phyloP scores from a whole-genome alignment of 345 rosid species.

The Durio zibethinus region DNA sequence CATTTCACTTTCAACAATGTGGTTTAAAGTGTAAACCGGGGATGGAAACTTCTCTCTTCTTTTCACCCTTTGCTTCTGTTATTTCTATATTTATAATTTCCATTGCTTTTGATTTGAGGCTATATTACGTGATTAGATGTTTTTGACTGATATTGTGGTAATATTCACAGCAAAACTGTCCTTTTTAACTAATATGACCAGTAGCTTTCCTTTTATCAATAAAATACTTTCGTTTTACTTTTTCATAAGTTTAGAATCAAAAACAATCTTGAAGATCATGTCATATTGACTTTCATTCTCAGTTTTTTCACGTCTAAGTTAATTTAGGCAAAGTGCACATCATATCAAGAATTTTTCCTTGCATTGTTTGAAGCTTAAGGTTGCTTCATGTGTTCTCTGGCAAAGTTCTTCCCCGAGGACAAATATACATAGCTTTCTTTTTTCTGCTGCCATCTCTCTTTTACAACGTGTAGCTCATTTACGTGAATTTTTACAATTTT shows the following conservation, averaged over 20 bases:
- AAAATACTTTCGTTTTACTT: background rate
- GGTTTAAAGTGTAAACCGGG: background rate
- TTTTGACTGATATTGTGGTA: slow-evolving; percentile 1
- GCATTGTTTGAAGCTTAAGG: slow-evolving; percentile 48
- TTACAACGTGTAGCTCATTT: slow-evolving; percentile 58
- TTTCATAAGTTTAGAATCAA: background rate
- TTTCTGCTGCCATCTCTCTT: slow-evolving; percentile 53
- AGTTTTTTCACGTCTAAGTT: background rate
- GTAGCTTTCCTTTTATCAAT: background rate
- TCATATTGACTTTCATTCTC: background rate
- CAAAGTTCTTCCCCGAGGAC: slow-evolving; percentile 35
- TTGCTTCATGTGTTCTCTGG: slow-evolving; percentile 59
- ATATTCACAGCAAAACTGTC: background rate
- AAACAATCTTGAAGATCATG: background rate
- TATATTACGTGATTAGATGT: background rate
- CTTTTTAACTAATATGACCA: background rate
- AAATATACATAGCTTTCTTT: slow-evolving; percentile 39
- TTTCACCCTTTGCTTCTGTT: background rate
- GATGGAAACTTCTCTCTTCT: background rate
- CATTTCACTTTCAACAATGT: background rate
- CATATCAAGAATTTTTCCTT: slow-evolving; percentile 53
- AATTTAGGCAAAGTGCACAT: slow-evolving; percentile 45
- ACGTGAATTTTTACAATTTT: background rate
- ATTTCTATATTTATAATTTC: background rate
- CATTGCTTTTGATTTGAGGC: background rate